Evolutionary conservation across 2,329 filamentous ascomycete genomes (phyloP), one percentile per base, ranked within the genome.

Genomic region (Ascochyta fabae): DNA sequence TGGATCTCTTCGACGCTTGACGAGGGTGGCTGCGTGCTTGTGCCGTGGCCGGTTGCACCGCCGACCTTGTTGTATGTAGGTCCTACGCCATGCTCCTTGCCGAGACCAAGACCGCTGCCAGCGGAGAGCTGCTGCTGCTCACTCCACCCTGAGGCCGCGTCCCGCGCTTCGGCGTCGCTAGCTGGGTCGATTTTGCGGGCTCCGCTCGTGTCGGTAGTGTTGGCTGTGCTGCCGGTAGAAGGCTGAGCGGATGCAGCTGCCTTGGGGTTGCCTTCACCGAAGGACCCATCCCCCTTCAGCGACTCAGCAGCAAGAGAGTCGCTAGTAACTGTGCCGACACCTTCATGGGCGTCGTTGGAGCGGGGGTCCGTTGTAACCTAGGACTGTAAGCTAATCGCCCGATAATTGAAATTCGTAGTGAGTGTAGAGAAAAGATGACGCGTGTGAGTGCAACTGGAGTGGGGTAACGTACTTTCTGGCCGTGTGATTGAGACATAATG

Each of bases 291-390:
- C 22, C 78, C 64, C 42, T 80, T 77, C 56, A 86, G 76, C 0
- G 90, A 95, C 68, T 94, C 88, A 55, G 86, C 88, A 10, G 91
- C 91, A 5, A 96, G 86, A 6, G 90, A 94, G 75, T 89, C 89
- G 13, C 83, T 79, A 40, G 83, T 77, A 1, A 94, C 82, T 24
- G 80, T 67, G 48, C 91, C 91, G 5, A 88, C 79, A 13, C 81
- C 78, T 73, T 95, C 91, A 15, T 78, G 72, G 55, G 60, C 56
- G 26, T 85, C 83, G 40, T 66, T 69, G 42, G 78, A 71, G 56
- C 72, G 68, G 48, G 81, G 79, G 68, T 85, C 83, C 42, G 72
- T 80, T 41, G 80, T 84, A 61, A 78, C 70, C 74, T 81, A 35
- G 4, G 3, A 7, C 26, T 15, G 59, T 48, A n/a, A 46, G 47